Evolutionary conservation across 345 rosid species (phyloP), one percentile per base, ranked within the genome.

Genomic region (Citrus australasica): DNA sequence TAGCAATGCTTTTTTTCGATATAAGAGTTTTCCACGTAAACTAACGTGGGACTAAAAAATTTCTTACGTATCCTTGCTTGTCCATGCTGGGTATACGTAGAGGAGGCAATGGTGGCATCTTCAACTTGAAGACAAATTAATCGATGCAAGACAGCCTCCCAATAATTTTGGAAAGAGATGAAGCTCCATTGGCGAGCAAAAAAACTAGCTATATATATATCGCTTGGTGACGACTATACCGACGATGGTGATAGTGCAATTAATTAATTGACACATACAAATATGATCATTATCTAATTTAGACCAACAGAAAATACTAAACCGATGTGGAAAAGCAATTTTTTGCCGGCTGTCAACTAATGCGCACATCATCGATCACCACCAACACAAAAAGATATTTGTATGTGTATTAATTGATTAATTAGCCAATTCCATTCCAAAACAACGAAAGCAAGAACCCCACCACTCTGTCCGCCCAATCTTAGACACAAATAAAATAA

Each of bases 381-480:
- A 62, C 40, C 68, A n/a, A 73, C 32, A 13, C 51, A 46, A 46
- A 46, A 11, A 46, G 51, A 28, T n/a, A 46, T 28, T n/a, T 19
- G 6, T 19, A 69, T 16, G 28, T 9, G 46, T 9, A 9, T 40
- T 11, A 9, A 40, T 40, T 40, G 46, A 40, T 40, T 40, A 40
- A 40, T 9, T 40, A 40, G 13, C 46, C 46, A 9, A 40, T 40
- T 2, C 46, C 46, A 40, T 40, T 40, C 46, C 11, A 2, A 40
- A 40, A 9, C 46, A 40, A 40, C 46, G 3, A 40, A 40, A 40
- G 46, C 46, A 40, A 9, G 46, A 65, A 73, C 78, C 81, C 81
- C 69, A 77, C 74, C 79, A 74, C 61, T 13, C 5, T 80, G 60
- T 68, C 78, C 81, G 69, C 79, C 73, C 72, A 40, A 73, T 64